These are phyloP conservation scores for Didymella lethalis DNA, from an alignment of 2,329 filamentous ascomycete species.

Conservation along the genomic window DNA sequence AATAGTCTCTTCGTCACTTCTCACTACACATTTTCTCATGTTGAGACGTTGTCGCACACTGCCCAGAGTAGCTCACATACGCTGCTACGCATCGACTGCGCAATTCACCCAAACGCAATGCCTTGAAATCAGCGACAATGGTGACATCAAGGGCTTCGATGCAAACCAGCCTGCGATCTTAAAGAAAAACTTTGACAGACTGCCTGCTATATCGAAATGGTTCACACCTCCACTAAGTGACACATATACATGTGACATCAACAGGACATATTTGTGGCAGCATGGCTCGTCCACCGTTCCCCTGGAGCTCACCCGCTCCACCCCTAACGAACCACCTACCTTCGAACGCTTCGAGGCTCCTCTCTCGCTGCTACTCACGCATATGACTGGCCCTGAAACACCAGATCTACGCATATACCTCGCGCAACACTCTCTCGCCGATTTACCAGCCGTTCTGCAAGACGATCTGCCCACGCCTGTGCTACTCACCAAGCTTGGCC, in stretches of 20 bases:
- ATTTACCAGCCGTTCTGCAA: conserved; percentile 70
- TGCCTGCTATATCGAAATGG: conserved; percentile 47
- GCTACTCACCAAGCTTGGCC: conserved; percentile 69
- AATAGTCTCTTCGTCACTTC: conserved; percentile 8
- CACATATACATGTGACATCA: conserved; percentile 25
- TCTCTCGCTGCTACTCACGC: conserved; percentile 69
- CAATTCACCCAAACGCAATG: conserved; percentile 23
- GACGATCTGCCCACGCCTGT: conserved; percentile 73
- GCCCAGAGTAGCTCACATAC: conserved; percentile 4
- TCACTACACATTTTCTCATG: conserved; percentile 18
- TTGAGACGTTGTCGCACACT: conserved; percentile 4
- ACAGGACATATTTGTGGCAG: conserved; percentile 41
- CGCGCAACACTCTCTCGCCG: conserved; percentile 77
- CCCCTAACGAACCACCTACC: conserved; percentile 40
- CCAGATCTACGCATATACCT: conserved; percentile 71
- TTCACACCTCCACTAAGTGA: conserved; percentile 27
- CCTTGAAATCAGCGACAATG: conserved; percentile 14
- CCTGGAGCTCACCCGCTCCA: conserved; percentile 63
- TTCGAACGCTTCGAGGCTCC: conserved; percentile 69
- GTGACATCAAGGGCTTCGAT: conserved; percentile 28
- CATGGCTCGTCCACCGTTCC: conserved; percentile 63
- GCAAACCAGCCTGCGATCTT: conserved; percentile 34
- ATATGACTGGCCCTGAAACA: conserved; percentile 53
- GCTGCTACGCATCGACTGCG: conserved; percentile 20
- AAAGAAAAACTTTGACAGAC: conserved; percentile 26